A percentile compares a stretch with the other conserved stretches of the same genome.
Evolutionary conservation across 805 yeast genomes (phyloP).

Genomic region (Zygotorulaspora danielsina): DNA sequence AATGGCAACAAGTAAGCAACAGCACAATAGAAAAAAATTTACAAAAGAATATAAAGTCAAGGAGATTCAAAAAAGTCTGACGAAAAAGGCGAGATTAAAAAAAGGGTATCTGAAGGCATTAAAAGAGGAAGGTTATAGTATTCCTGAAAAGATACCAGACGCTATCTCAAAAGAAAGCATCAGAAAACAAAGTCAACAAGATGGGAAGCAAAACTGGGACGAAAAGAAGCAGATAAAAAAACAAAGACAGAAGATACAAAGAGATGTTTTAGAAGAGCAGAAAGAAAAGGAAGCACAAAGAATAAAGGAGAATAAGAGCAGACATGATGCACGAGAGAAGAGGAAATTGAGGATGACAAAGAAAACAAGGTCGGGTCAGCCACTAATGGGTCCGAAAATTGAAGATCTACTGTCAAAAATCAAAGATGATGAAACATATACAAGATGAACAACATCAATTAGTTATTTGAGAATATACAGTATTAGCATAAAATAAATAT

Average conservation of each 20-base stretch:
- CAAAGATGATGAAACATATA: constrained; percentile 43
- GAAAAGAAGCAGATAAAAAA: constrained; percentile 37
- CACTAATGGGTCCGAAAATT: constrained; percentile 86
- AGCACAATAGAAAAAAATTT: constrained; percentile 35
- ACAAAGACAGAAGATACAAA: constrained; percentile 35
- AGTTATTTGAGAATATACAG: constrained; percentile 15
- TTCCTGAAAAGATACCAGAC: constrained; percentile 40
- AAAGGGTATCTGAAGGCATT: constrained; percentile 75
- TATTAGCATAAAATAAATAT: constrained; percentile 6
- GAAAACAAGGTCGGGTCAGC: constrained; percentile 76
- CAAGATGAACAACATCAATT: constrained; percentile 12
- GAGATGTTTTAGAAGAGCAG: constrained; percentile 35
- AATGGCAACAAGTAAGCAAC: constrained; percentile 29
- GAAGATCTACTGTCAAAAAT: constrained; percentile 74
- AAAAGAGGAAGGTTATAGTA: constrained; percentile 61
- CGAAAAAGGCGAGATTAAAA: constrained; percentile 75
- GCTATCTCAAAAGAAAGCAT: constrained; percentile 14
- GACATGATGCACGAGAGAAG: constrained; percentile 40
- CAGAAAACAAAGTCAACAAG: constrained; percentile 23
- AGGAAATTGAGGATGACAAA: constrained; percentile 45
- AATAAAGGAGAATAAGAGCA: constrained; percentile 37
- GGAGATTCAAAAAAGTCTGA: constrained; percentile 73
- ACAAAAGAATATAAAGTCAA: constrained; percentile 40
- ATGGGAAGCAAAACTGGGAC: constrained; percentile 31
- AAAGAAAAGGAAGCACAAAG: constrained; percentile 40